Base-by-base conservation (phyloP, 495 filamentous ascomycete species). In the Daldinia concentrica region DNA sequence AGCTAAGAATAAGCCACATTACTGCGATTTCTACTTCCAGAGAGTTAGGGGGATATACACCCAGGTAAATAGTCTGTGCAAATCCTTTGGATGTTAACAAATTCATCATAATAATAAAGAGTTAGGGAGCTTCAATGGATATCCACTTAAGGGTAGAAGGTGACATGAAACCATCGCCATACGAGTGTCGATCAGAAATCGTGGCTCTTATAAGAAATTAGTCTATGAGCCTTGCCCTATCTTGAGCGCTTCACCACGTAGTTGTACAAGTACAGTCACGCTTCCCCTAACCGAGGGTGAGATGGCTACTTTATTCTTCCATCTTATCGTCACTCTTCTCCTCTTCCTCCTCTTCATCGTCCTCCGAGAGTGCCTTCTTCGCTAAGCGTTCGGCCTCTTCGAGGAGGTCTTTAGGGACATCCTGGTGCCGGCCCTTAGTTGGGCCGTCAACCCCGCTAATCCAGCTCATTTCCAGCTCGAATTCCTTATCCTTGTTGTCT, bases 391-490 rank as follows among this genome's bases (percentile, higher is more conserved):
- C 94, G 14, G 96, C 95, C 83, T 98, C 95, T 76, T 97, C 94
- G 22, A 91, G 82, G 43, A 98, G 80, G 62, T 90, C 90, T 83
- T 91, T 93, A 62, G 95, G 95, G 48, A 99, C 95, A 78, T 94
- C 93, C 80, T 93, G 87, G 76, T 99, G 95, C 67, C 86, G 88
- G 57, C 94, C 94, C 81, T 95, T 93, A 39, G 94, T 96, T n/a
- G 93, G 92, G 14, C 93, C 93, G 50, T 91, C 88, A 48, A 87
- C 74, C 22, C 86, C 88, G 80, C 92, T 96, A 72, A 98, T 90
- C 95, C 95, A 99, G 68, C 92, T 94, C 95, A 99, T 97, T 85
- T 99, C 95, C 36, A 99, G 84, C 86, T 99, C 96, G 73, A 98
- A 98, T 34, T 99, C 96, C 84, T 98, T 99, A 81, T 99, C 95